Evolutionary conservation across 2,329 filamentous ascomycete species (phyloP).

Genomic region (Phyllosticta paracitricarpa): DNA sequence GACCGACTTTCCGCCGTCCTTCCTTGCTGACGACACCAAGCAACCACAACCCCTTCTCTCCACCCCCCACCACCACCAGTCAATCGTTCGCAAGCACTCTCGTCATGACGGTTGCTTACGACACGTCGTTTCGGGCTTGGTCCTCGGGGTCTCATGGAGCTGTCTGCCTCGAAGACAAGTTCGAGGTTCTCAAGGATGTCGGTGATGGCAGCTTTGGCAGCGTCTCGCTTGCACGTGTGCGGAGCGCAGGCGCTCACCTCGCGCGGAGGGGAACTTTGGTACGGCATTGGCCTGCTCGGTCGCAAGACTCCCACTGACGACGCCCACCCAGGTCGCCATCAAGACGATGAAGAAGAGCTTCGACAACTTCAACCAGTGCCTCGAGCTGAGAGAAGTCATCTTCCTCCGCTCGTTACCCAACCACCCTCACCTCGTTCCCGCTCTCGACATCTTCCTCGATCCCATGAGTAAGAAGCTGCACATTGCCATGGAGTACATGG

Average conservation of each 20-base stretch:
- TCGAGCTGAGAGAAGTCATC: constrained; percentile 93
- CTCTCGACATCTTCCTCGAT: constrained; percentile 95
- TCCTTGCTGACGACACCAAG: constrained; percentile 3
- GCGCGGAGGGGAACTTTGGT: constrained; percentile 89
- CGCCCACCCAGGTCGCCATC: constrained; percentile 73
- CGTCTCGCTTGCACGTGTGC: constrained; percentile 82
- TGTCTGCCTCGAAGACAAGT: constrained; percentile 73
- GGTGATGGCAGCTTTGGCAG: constrained; percentile 98
- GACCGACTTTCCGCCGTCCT: not conserved
- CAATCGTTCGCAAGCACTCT: constrained; percentile 8
- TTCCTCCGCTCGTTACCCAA: constrained; percentile 82
- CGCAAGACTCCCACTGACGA: not conserved
- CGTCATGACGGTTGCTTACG: constrained; percentile 69
- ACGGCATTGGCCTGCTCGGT: constrained; percentile 33
- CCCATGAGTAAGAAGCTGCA: constrained; percentile 93
- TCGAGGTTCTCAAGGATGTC: constrained; percentile 95
- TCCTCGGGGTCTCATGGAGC: constrained; percentile 40
- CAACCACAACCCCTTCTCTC: not conserved
- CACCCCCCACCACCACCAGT: not conserved
- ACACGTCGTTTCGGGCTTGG: constrained; percentile 59
- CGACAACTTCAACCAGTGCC: constrained; percentile 78
- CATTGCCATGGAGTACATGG: constrained; percentile 99
- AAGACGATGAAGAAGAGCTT: constrained; percentile 99
- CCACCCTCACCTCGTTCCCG: constrained; percentile 90
- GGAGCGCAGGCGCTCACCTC: constrained; percentile 78